phyloP scores from a whole-genome alignment of 768 basidiomycete genomes.

The Podaxis sp. region DNA sequence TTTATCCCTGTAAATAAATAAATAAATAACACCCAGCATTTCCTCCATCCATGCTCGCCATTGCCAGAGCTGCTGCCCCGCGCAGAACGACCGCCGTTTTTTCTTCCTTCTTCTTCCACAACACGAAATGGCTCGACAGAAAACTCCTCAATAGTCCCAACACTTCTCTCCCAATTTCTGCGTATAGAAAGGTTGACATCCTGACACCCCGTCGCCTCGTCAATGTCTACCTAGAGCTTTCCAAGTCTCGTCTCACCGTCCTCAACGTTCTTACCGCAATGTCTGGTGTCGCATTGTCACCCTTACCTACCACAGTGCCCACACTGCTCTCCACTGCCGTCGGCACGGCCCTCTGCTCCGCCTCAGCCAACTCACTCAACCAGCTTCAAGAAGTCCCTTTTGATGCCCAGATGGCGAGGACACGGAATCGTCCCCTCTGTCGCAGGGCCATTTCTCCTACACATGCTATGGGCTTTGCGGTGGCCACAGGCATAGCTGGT shows the following conservation, averaged over 20 bases:
- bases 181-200: conserved; percentile 32
- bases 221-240: conserved; percentile 72
- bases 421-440: conserved; percentile 83
- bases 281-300: conserved; percentile 90
- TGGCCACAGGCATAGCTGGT: conserved; percentile 73
- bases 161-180: conserved; percentile 17
- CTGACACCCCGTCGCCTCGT: conserved; percentile 51
- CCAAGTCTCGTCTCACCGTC: conserved; percentile 79
- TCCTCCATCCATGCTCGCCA: background rate
- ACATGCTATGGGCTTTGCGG: conserved; percentile 80
- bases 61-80: background rate
- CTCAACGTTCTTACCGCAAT: conserved; percentile 87
- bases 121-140: conserved; percentile 42
- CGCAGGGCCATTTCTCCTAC: conserved; percentile 78
- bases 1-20: background rate
- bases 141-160: conserved; percentile 13
- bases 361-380: conserved; percentile 92
- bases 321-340: conserved; percentile 82
- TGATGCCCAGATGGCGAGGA: conserved; percentile 95
- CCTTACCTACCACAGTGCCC: conserved; percentile 78
- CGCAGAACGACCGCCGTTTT: conserved; percentile 20
- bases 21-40: background rate
- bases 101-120: conserved; percentile 64
- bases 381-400: conserved; percentile 93
- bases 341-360: conserved; percentile 88